Base-by-base conservation (phyloP, 495 filamentous ascomycete genomes). In the Xylaria venustula region DNA sequence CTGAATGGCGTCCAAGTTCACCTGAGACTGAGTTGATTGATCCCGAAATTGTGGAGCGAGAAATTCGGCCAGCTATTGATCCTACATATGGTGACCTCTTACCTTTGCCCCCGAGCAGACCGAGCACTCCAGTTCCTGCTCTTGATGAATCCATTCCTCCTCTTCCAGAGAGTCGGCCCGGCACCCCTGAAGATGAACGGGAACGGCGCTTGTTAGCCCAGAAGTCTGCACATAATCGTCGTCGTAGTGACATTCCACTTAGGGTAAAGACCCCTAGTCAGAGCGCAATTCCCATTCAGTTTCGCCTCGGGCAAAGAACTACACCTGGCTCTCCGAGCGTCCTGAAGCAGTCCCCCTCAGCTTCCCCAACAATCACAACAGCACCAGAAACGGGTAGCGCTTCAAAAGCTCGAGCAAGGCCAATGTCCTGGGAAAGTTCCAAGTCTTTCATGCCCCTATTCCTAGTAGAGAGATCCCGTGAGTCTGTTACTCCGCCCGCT, bases 21-120 rank as follows among this genome's bases (percentile, higher is more conserved):
- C 59, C 66, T 23, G 67, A 76, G 66, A 66, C 47, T 55, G 71
- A 77, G 42, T 53, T 67, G 19, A 64, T 81, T 54, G 81, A 85
- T 60, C 81, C 79, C 12, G 82, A 83, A 61, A 80, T 83, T 63
- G 70, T 77, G 46, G 66, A 70, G 37, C 73, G 81, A 37, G 71
- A 73, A 56, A 78, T 85, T 60, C 78, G 80, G 65, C 80, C 81
- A 49, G 81, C 81, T 44, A 84, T 85, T 61, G 82, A 85, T 68
- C 82, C 82, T 20, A 77, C 76, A 51, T 81, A 79, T 62, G 79
- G 81, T 58, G 82, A 85, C 60, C 69, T 84, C 14, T 75, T 85
- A 42, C 81, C 80, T 28, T 65, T 85, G 51, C 82, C 82, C 63
- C 82, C 82, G 17, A 83, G 78, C 60, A 70, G 71, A 54, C 75